Percentiles rank a stretch among this genome's conserved stretches.
These are phyloP conservation scores for Tubosaeta sp. DNA, from an alignment of 768 basidiomycete species.

Conservation along the genomic window DNA sequence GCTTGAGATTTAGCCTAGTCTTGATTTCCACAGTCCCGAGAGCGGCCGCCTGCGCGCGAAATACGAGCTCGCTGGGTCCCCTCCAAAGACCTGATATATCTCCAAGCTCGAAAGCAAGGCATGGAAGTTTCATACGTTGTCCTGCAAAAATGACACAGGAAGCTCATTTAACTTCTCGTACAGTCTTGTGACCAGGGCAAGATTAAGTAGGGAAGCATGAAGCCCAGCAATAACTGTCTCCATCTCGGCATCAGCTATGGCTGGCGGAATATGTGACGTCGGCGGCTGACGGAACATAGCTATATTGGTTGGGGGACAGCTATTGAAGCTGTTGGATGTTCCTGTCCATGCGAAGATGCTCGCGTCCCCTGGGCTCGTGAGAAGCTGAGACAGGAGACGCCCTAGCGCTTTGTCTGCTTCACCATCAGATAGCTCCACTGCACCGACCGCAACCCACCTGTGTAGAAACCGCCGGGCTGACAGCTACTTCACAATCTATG, in stretches of 20 bases:
- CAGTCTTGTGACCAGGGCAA: neutral
- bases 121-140: neutral
- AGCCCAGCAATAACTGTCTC: neutral
- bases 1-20: neutral
- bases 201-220: neutral
- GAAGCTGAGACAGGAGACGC: conserved; percentile 1
- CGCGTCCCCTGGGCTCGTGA: conserved; percentile 2
- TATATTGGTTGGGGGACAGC: neutral
- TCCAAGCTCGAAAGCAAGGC: neutral
- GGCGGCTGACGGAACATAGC: neutral
- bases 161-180: neutral
- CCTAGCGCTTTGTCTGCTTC: conserved; percentile 4
- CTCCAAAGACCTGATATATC: neutral
- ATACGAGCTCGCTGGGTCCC: neutral
- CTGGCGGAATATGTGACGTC: neutral
- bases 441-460: conserved; percentile 44
- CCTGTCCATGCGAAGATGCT: conserved; percentile 8
- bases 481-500: conserved; percentile 72
- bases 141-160: neutral
- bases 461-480: conserved; percentile 69
- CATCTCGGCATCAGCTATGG: neutral
- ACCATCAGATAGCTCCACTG: neutral
- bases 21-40: neutral
- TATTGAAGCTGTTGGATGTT: neutral
- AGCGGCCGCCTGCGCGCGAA: neutral